Base-by-base conservation (phyloP, 1,284 basidiomycete genomes). In the Ganoderma resinaceum region DNA sequence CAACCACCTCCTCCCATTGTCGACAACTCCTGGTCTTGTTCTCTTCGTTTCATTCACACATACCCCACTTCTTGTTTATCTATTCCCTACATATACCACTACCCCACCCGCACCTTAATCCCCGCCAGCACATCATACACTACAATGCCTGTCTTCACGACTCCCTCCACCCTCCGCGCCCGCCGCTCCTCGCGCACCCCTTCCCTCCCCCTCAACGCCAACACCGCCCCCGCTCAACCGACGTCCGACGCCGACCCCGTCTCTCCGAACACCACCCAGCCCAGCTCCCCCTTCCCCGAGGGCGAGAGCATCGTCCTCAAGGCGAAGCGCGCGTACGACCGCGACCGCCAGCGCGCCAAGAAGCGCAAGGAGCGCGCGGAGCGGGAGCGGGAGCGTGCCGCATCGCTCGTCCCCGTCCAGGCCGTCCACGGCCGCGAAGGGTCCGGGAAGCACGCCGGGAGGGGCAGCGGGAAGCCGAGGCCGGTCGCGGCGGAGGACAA, bases 301-400 rank as follows among this genome's bases (percentile, higher is more conserved):
- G 65, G 40, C 66, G 72, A 71, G 61, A 68, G 65, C 72, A 12
- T 66, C 29, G 71, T 74, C 38, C 69, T 79, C 72, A 86, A 86
- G 75, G 84, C 83, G 66, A 72, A 78, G 38, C 82, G 85, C 42
- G 84, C 81, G 12, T 83, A 80, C 75, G 85, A 86, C 74, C 84
- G 83, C 73, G 82, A 83, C 61, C 77, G 85, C 42, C 84, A 87
- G 76, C 81, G 82, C 53, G 73, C 78, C 33, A 83, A 81, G 80
- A 84, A 84, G 77, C 79, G 82, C 42, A 79, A 80, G 69, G 80
- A 80, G 58, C 79, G 79, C 69, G 82, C 83, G 74, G 79, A 73
- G 63, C 70, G 71, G 64, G 70, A 75, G 60, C 66, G 67, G 49
- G 66, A 70, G 62, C 60, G 62, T 63, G 58, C 61, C 76, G 69